Base-by-base conservation (phyloP, 345 rosid species). In the Aquilaria yunnanensis region DNA sequence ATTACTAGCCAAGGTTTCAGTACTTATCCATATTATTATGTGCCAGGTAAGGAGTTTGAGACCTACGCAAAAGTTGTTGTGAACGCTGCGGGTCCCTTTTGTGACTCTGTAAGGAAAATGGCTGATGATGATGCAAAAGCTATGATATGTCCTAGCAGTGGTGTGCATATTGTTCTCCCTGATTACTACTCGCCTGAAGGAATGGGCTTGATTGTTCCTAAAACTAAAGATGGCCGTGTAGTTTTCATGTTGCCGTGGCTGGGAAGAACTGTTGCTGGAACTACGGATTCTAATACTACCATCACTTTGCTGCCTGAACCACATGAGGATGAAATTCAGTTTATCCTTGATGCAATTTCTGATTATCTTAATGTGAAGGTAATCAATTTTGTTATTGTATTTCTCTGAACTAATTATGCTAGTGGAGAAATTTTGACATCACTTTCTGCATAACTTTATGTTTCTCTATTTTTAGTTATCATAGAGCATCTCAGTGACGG, bases 141-240 rank as follows among this genome's bases (percentile, higher is more conserved):
- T 16, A 94, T 94, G 82, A 94, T 94, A 72, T 86, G 85, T 69
- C 97, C 99, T 31, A 94, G 97, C 80, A 94, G 99, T 61, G 99
- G 97, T 60, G 97, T 94, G 10, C 99, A 90, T 76, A 62, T 94
- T 43, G 81, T 94, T 64, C 90, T 94, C 37, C 99, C 99, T 60
- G 99, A 94, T 73, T 94, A 90, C 75, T 94, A 94, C 78, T 94
- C 99, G 63, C 99, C 99, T 1, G 95, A 94, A 70, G 99, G 99
- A 66, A 90, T 94, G 99, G 99, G 99, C 11, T 80, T 94, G 88
- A 90, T 94, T 67, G 97, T 94, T 76, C 99, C 99, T 56, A 90
- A 94, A 83, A 94, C 99, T 14, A 90, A 90, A 79, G 99, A 94
- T 75, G 99, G 99, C 4, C 88, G 99, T n/a, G 96, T 94, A 49